These are phyloP conservation scores for Massospora cicadina DNA, from an alignment of 371 early-diverging fungal species.

Conservation along the genomic window DNA sequence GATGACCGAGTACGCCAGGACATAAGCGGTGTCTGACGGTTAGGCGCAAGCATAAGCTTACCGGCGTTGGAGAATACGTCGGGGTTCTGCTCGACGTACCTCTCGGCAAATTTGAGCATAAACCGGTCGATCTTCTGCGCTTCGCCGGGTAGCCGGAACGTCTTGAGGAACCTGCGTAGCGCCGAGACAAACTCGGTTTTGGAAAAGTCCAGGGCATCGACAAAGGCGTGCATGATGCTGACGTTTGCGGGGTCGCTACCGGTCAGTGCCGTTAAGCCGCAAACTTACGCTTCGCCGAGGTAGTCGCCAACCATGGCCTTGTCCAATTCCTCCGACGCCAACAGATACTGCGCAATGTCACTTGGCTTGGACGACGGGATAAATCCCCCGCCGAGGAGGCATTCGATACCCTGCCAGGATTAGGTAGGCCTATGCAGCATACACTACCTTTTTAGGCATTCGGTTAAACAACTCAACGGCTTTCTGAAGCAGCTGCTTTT, in stretches of 20 bases:
- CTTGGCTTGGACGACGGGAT: slow-evolving; percentile 32
- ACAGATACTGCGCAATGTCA: slow-evolving; percentile 55
- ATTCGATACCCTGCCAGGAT: slow-evolving; percentile 37
- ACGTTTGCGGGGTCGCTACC: slow-evolving; percentile 55
- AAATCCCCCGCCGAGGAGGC: slow-evolving; percentile 42
- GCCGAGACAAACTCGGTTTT: slow-evolving; percentile 64
- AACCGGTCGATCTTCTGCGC: slow-evolving; percentile 95
- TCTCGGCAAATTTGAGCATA: slow-evolving; percentile 92
- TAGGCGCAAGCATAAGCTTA: slow-evolving; percentile 31
- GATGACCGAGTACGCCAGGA: slow-evolving; percentile 84
- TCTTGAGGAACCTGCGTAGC: slow-evolving; percentile 65
- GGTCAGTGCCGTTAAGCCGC: no score
- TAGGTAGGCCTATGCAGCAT: neutral
- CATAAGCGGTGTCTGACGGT: slow-evolving; percentile 74
- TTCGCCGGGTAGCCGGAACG: slow-evolving; percentile 95
- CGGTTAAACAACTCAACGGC: slow-evolving; percentile 68
- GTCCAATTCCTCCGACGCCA: slow-evolving; percentile 56
- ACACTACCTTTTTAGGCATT: slow-evolving; percentile 22
- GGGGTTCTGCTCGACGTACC: slow-evolving; percentile 69
- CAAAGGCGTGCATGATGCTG: slow-evolving; percentile 87
- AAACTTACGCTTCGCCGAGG: slow-evolving; percentile 56
- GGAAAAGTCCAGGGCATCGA: slow-evolving; percentile 73
- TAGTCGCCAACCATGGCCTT: slow-evolving; percentile 86
- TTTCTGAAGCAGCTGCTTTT: slow-evolving; percentile 63
- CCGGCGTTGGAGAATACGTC: slow-evolving; percentile 46